Evolutionary conservation across 441 rosid genomes (phyloP).

Genomic region (Breynia disticha): DNA sequence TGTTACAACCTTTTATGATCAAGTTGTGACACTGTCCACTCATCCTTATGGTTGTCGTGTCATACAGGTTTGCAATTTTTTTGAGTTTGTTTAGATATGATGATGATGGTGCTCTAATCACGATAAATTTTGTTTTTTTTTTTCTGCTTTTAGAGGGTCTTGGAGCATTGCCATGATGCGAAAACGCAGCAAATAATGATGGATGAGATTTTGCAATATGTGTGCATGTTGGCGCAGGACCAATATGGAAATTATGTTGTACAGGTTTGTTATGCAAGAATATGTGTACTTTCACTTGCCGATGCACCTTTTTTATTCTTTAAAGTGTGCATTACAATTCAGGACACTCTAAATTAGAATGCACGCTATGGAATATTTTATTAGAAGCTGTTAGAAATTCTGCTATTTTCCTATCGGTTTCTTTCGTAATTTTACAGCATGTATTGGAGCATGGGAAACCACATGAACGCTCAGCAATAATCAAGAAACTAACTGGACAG

Average conservation of each 20-base stretch:
- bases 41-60: slow-evolving; percentile 92
- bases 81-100: neutral
- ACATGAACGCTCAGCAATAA: slow-evolving; percentile 52
- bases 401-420: neutral
- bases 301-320: neutral
- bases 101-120: no score
- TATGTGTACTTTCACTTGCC: neutral
- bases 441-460: slow-evolving; percentile 72
- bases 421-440: slow-evolving; percentile 36
- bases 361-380: neutral
- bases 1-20: slow-evolving; percentile 61
- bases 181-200: slow-evolving; percentile 53
- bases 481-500: slow-evolving; percentile 55
- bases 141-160: slow-evolving; percentile 36
- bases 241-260: slow-evolving; percentile 82
- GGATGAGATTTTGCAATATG: slow-evolving; percentile 57
- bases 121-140: no score
- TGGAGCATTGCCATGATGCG: slow-evolving; percentile 65
- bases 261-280: slow-evolving; percentile 37
- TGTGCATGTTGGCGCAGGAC: slow-evolving; percentile 70
- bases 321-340: neutral
- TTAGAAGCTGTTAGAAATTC: neutral
- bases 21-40: slow-evolving; percentile 58
- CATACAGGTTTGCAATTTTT: slow-evolving; percentile 40
- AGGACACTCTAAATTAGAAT: neutral